Percentiles rank a stretch among this genome's conserved stretches.
phyloP scores from a whole-genome alignment of 768 basidiomycete species.

The Russula vinacea region DNA sequence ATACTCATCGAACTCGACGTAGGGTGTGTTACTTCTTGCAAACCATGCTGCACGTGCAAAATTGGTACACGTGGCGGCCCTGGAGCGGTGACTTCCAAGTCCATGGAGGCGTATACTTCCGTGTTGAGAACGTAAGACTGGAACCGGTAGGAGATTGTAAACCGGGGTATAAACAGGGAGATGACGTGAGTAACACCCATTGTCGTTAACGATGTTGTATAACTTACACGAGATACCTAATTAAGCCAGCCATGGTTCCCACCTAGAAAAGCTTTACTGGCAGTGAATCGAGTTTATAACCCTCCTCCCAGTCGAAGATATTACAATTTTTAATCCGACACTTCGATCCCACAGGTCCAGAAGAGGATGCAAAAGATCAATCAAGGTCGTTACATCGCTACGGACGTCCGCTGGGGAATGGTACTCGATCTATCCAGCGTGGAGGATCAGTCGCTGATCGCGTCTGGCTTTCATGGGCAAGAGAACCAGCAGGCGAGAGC shows the following conservation, averaged over 20 bases:
- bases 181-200: no score
- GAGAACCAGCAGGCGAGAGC: slow-evolving; percentile 29
- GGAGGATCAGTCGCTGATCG: slow-evolving; percentile 25
- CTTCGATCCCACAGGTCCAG: background rate
- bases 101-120: background rate
- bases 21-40: no score
- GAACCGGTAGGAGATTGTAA: background rate
- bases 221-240: no score
- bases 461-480: slow-evolving; percentile 25
- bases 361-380: slow-evolving; percentile 16
- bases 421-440: slow-evolving; percentile 28
- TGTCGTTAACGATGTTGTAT: no score
- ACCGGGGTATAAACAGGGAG: background rate
- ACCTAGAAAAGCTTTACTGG: background rate
- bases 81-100: background rate
- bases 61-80: no score
- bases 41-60: no score
- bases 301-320: background rate
- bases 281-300: background rate
- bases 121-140: background rate
- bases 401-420: slow-evolving; percentile 29
- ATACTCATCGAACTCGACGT: no score
- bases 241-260: background rate
- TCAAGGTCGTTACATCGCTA: slow-evolving; percentile 24
- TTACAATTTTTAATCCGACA: background rate